Conservation (phyloP, 2,329 filamentous ascomycete genomes). For the Fusarium hainanense region DNA sequence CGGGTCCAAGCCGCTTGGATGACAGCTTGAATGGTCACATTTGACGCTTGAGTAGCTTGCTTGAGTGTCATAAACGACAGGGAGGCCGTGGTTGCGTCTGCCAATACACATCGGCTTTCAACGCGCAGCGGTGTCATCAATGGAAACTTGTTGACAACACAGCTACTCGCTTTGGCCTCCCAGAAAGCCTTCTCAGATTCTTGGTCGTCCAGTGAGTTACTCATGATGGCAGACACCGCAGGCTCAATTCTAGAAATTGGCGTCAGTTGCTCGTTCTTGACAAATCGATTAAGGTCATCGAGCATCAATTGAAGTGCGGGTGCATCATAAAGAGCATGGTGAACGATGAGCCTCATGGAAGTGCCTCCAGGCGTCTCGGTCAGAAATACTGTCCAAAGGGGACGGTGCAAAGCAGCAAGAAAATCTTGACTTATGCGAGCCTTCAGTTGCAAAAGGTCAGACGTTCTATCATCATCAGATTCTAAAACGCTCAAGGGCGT, state of each 20-base stretch:
- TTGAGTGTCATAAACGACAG: constrained; percentile 62
- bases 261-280: constrained; percentile 38
- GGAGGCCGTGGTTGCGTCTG: constrained; percentile 51
- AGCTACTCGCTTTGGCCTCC: constrained; percentile 63
- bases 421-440: constrained; percentile 48
- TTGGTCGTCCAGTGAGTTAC: constrained; percentile 45
- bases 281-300: constrained; percentile 60
- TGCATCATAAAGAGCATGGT: constrained; percentile 90
- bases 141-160: constrained; percentile 78
- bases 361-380: constrained; percentile 43
- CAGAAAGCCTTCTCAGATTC: constrained; percentile 68
- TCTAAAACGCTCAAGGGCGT: constrained; percentile 27
- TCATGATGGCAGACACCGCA: constrained; percentile 57
- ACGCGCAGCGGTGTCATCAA: constrained; percentile 73
- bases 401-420: constrained; percentile 59
- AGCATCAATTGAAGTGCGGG: constrained; percentile 76
- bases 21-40: constrained; percentile 80
- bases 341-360: constrained; percentile 64
- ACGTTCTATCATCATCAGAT: constrained; percentile 10
- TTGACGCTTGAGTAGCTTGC: constrained; percentile 62
- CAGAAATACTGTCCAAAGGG: constrained; percentile 73
- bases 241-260: constrained; percentile 46
- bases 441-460: constrained; percentile 55
- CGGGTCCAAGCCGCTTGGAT: constrained; percentile 83
- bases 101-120: constrained; percentile 47